Conservation (phyloP, 1,284 basidiomycete species). For the Wallemia mellicola region DNA sequence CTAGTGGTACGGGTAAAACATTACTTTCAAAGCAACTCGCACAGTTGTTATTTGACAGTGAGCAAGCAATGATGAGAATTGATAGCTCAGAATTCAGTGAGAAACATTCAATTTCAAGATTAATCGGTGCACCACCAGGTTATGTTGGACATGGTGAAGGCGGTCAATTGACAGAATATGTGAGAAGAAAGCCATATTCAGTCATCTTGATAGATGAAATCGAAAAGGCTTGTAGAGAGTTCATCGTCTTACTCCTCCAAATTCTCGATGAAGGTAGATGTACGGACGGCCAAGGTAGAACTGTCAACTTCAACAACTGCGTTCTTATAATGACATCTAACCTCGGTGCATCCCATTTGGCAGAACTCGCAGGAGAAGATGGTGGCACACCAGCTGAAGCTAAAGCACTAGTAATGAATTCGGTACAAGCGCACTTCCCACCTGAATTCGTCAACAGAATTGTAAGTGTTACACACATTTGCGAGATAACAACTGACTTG, state of each 20-base stretch:
- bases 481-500: neutral
- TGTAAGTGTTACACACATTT: conserved; percentile 6
- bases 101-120: conserved; percentile 23
- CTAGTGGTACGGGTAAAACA: conserved; percentile 25
- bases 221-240: conserved; percentile 25
- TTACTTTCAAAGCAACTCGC: conserved; percentile 19
- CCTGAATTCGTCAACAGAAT: conserved; percentile 26
- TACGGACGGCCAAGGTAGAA: conserved; percentile 18
- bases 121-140: conserved; percentile 24
- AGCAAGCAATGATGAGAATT: conserved; percentile 25
- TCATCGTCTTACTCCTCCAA: conserved; percentile 26
- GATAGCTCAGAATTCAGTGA: conserved; percentile 23
- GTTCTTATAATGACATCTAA: conserved; percentile 16
- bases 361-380: conserved; percentile 19
- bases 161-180: conserved; percentile 22
- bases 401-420: conserved; percentile 18
- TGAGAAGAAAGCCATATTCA: conserved; percentile 20
- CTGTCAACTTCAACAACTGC: conserved; percentile 13
- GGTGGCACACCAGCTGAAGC: conserved; percentile 16
- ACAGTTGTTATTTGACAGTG: conserved; percentile 12
- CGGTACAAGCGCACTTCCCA: conserved; percentile 22
- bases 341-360: conserved; percentile 22
- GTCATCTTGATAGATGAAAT: conserved; percentile 16
- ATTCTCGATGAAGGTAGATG: conserved; percentile 25
- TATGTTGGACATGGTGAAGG: conserved; percentile 27